Evolutionary conservation across 306 rosid species (phyloP).

Genomic region (Bauhinia variegata): DNA sequence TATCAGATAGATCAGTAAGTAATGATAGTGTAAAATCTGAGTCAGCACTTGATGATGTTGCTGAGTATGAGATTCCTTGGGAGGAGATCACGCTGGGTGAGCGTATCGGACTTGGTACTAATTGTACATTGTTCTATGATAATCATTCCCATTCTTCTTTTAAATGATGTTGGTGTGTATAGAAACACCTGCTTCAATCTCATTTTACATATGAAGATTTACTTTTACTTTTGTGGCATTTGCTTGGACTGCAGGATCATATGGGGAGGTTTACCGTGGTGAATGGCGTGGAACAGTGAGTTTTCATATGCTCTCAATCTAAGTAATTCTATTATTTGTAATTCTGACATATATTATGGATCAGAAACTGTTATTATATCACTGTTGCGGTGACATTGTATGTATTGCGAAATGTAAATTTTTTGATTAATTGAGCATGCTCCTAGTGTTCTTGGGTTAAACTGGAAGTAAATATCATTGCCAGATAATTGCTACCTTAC

Average conservation of each 20-base stretch:
- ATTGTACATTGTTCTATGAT: conserved; percentile 44
- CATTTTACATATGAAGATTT: no score
- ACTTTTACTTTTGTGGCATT: conserved; percentile 34
- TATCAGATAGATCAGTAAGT: conserved; percentile 73
- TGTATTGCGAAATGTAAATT: background rate
- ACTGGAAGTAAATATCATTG: background rate
- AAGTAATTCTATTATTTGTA: conserved; percentile 23
- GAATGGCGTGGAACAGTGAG: conserved; percentile 99
- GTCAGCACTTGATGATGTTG: conserved; percentile 72
- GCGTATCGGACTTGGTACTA: conserved; percentile 94
- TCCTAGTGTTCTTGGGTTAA: conserved; percentile 14
- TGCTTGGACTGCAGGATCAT: conserved; percentile 73
- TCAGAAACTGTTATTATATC: conserved; percentile 19
- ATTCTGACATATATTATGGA: conserved; percentile 17
- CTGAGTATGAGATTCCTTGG: conserved; percentile 90
- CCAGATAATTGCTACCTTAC: conserved; percentile 3
- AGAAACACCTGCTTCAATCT: conserved; percentile 28
- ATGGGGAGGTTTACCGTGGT: conserved; percentile 96
- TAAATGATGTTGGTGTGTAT: conserved; percentile 19
- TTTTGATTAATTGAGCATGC: conserved; percentile 16
- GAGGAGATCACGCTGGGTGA: conserved; percentile 92
- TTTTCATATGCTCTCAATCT: conserved; percentile 41
- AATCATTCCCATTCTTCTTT: conserved; percentile 35
- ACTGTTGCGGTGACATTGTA: conserved; percentile 15
- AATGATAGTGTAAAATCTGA: conserved; percentile 81